Base-by-base conservation (phyloP, 768 basidiomycete genomes). In the Clavulina sp. region DNA sequence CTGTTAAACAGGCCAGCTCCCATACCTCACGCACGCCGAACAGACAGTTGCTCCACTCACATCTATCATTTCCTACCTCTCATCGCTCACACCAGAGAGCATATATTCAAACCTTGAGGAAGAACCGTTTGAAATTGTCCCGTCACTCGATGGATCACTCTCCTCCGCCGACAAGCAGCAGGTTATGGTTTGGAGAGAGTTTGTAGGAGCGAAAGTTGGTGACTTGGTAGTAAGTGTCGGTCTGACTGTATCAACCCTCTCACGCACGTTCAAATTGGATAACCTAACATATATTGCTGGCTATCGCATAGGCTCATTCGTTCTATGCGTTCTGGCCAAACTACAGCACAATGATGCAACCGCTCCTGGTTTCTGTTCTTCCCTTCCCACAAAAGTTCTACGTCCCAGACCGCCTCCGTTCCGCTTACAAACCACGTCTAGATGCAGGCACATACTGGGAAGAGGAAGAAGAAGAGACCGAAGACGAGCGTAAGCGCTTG, bases 311-410 rank as follows among this genome's bases (percentile, higher is more conserved):
- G 84, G 73, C 75, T 31, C 71, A 82, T 59, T 69, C 70, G 55
- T 66, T 81, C 30, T 87, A 77, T 59, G 74, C 80, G 7, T 66
- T 73, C 32, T 64, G 72, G 16, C 68, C 66, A 31, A 88, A 88
- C 57, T 87, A 81, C 72, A 64, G 59, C 52, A 65, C 66, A 6
- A 57, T 83, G 52, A 81, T 73, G 7, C 70, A 71, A 32, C 73
- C 72, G 3, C 64, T 70, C 0, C 64, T 87, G 36, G 74, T 71
- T 0, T 70, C 72, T 4, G 62, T 77, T 57, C 75, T 81, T 50
- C 71, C 76, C 13, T 51, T 80, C 2, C 84, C 83, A 1, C 81
- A 82, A 58, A 72, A 76, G 5, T 87, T 84, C 60, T 88, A 81
- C 59, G 74, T 83, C 4, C 79, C 84, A 0, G 59, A 62, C 4